These are phyloP conservation scores for Paecilomyces variotii DNA, from an alignment of 2,329 filamentous ascomycete genomes.

Conservation along the genomic window DNA sequence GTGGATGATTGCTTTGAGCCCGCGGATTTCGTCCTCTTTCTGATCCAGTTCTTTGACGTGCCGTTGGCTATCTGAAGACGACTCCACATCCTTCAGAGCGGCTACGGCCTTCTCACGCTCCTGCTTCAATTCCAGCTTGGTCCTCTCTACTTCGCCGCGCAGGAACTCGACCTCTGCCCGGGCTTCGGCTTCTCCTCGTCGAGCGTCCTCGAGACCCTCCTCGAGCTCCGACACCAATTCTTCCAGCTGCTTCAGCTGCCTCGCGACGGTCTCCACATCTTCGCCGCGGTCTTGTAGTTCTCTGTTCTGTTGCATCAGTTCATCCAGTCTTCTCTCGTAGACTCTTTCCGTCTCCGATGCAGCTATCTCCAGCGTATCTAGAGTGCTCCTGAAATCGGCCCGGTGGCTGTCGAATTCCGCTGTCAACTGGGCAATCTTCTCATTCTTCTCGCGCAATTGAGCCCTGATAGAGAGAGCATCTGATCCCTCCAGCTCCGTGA, in stretches of 20 bases:
- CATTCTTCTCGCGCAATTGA: constrained; percentile 89
- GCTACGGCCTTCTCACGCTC: constrained; percentile 76
- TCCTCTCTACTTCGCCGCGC: constrained; percentile 86
- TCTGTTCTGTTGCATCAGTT: constrained; percentile 69
- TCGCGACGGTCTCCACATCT: constrained; percentile 85
- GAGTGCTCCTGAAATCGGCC: constrained; percentile 92
- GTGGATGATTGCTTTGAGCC: constrained; percentile 95
- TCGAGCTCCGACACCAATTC: constrained; percentile 95
- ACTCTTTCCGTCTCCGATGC: constrained; percentile 90
- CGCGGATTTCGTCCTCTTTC: constrained; percentile 94
- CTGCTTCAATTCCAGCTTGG: constrained; percentile 74
- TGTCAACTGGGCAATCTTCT: constrained; percentile 88
- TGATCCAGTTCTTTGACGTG: constrained; percentile 73
- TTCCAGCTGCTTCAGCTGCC: constrained; percentile 88
- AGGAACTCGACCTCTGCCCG: constrained; percentile 93
- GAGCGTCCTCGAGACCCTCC: constrained; percentile 89
- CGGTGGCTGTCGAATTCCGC: constrained; percentile 91
- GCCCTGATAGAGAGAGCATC: constrained; percentile 70
- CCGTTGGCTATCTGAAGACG: constrained; percentile 34
- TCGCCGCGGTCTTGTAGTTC: constrained; percentile 75
- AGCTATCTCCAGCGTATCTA: constrained; percentile 91
- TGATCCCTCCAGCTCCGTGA: constrained; percentile 74
- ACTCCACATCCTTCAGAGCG: constrained; percentile 47
- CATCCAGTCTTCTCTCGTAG: constrained; percentile 59
- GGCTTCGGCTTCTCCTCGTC: constrained; percentile 89